Evolutionary conservation across 352 stramenopile species (phyloP), one percentile per base, ranked within the genome.

Genomic region (Globisporangium radiosum): DNA sequence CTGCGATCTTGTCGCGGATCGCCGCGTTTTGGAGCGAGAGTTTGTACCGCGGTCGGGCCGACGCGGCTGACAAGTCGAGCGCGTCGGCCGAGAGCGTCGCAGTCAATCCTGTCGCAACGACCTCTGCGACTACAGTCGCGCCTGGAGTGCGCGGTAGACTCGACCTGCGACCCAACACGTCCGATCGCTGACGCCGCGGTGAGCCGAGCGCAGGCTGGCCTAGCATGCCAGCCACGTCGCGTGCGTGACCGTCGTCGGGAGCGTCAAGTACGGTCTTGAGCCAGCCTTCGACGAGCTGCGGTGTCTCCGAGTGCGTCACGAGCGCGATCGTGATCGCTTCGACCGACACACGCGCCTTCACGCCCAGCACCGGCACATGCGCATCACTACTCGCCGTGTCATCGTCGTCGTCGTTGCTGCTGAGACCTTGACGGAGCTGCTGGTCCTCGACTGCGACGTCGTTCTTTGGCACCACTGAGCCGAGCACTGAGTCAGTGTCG

Each of bases 281-380:
- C 76, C 72, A 84, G 19, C 63, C 63, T 54, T 86, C 76, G 48
- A 86, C 79, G 43, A 81, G 56, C 33, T 78, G 69, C 14, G 71
- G 64, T 1, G 64, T 62, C 42, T 82, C 74, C 0, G 72, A 80
- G 39, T 75, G 73, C 13, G 73, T 78, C 17, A 75, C 64, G 36
- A 84, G 52, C 15, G 68, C 70, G 43, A 86, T 53, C 54, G 81
- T 86, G 42, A 86, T 66, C 53, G 83, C 73, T 40, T 82, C 68
- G 37, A 84, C 53, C 3, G 72, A 39, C 17, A 76, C 68, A 25
- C 64, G 60, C 4, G 77, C 47, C 50, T 45, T 47, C 14, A 67
- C 11, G 8, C 61, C 56, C 10, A 63, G 45, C 8, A 14, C 36
- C 40, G 36, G 17, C 43, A 4, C 25, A 14, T 43, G 25, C 42